A percentile compares a stretch with the other conserved stretches of the same genome.
These are phyloP conservation scores for Dipodascopsis uninucleata DNA, from an alignment of 805 yeast genomes.

Conservation along the genomic window DNA sequence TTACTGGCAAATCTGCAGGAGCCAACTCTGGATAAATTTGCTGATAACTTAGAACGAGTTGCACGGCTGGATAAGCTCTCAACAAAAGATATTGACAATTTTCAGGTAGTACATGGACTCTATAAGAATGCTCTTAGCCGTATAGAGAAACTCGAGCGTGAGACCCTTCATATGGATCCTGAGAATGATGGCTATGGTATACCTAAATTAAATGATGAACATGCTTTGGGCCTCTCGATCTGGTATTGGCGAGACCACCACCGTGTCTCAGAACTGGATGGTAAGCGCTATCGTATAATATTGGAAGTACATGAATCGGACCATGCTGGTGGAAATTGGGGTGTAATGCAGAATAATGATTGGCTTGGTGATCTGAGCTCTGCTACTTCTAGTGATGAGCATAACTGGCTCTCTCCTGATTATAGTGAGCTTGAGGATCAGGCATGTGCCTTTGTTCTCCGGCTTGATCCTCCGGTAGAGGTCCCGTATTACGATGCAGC, in stretches of 20 bases:
- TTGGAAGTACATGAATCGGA: slow-evolving; percentile 10
- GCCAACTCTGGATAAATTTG: slow-evolving; percentile 37
- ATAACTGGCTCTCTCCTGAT: slow-evolving; percentile 22
- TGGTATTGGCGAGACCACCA: slow-evolving; percentile 32
- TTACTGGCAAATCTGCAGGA: slow-evolving; percentile 31
- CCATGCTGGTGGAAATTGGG: slow-evolving; percentile 14
- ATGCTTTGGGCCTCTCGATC: slow-evolving; percentile 36
- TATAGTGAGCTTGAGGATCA: slow-evolving; percentile 29
- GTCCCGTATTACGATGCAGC: slow-evolving; percentile 23
- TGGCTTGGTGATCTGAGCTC: slow-evolving; percentile 10
- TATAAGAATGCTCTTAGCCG: slow-evolving; percentile 31
- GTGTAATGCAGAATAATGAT: slow-evolving; percentile 22
- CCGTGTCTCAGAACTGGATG: not conserved
- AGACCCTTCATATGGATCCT: slow-evolving; percentile 5
- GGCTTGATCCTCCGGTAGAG: slow-evolving; percentile 38
- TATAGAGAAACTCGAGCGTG: slow-evolving; percentile 9
- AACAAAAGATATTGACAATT: slow-evolving; percentile 37
- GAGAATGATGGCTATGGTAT: slow-evolving; percentile 31
- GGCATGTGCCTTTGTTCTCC: slow-evolving; percentile 34
- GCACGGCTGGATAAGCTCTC: slow-evolving; percentile 38
- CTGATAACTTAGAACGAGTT: slow-evolving; percentile 34
- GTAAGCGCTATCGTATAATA: slow-evolving; percentile 10
- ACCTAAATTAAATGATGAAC: slow-evolving; percentile 34
- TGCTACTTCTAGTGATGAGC: slow-evolving; percentile 4
- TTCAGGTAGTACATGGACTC: slow-evolving; percentile 35